These are phyloP conservation scores for Pestalotiopsis sp. DNA, from an alignment of 2,329 filamentous ascomycete species.

Conservation along the genomic window DNA sequence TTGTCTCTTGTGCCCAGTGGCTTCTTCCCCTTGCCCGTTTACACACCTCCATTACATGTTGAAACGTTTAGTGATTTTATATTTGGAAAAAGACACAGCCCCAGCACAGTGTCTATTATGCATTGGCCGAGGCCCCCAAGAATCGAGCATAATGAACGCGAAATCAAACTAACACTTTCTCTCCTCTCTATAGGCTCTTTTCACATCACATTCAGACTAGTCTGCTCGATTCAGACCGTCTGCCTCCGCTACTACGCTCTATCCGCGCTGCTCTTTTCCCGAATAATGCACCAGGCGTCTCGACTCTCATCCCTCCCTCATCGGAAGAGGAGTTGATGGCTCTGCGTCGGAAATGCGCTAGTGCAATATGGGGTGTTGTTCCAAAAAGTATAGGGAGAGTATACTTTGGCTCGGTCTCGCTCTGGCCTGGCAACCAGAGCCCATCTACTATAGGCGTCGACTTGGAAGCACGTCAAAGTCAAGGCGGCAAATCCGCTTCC, in stretches of 20 bases:
- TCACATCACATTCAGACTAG: slow-evolving; percentile 57
- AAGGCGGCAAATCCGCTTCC: slow-evolving; percentile 13
- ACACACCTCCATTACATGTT: background rate
- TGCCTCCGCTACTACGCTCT: slow-evolving; percentile 69
- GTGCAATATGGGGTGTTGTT: slow-evolving; percentile 52
- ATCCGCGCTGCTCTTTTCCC: slow-evolving; percentile 83
- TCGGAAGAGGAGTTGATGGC: slow-evolving; percentile 60
- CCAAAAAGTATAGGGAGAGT: slow-evolving; percentile 49
- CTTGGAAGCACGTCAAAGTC: slow-evolving; percentile 26
- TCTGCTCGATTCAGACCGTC: slow-evolving; percentile 63
- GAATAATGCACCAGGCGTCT: slow-evolving; percentile 73
- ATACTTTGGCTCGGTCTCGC: slow-evolving; percentile 47
- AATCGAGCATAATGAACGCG: background rate
- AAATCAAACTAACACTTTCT: background rate
- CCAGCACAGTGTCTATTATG: background rate
- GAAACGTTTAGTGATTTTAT: background rate
- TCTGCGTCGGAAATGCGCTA: slow-evolving; percentile 69
- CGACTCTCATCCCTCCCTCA: slow-evolving; percentile 61
- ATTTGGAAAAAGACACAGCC: slow-evolving; percentile 18
- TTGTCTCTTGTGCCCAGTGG: background rate
- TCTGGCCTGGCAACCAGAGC: slow-evolving; percentile 31
- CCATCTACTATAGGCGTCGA: slow-evolving; percentile 11
- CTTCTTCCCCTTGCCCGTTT: background rate
- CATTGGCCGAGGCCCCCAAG: background rate
- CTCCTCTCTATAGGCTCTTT: slow-evolving; percentile 50